Base-by-base conservation (phyloP, 202 grass and related monocot genomes). In the Elaeis oleifera region DNA sequence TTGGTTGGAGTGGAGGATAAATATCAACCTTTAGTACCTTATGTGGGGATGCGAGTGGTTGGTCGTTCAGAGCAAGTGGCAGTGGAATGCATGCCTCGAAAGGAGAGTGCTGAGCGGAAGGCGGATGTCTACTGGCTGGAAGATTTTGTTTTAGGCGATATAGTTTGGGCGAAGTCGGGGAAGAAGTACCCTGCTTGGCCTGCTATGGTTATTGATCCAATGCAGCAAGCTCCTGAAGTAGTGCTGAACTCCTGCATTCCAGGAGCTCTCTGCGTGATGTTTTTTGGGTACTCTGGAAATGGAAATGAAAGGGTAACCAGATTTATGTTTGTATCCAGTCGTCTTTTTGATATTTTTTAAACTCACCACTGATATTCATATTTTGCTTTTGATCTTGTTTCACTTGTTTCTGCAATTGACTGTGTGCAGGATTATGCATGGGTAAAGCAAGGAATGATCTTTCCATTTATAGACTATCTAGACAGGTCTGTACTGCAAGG, bases 181-280 rank as follows among this genome's bases (percentile, higher is more conserved):
- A 99, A 89, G 84, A 83, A 88, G 66, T 75, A 66, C 59, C 82
- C 83, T 0, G 77, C 83, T 0, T 99, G 94, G 94, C 94, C 94
- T 0, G 94, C 85, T 1, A 56, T 99, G 23, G 85, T 94, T n/a
- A 89, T 94, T 44, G 85, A 99, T 67, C 85, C 94, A 4, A 50
- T 84, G 56, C 52, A 25, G 59, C 84, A 89, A 3, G 88, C 88
- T 0, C 88, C 94, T 0, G 82, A 77, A 23, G 72, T 79, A 16
- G 94, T 99, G 39, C 75, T 94, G 4, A 92, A 89, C 69, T 90
- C 85, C 18, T 94, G 88, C 23, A 39, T 94, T 6, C 80, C 94
- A 1, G 80, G 82, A 0, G 85, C 94, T 4, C 59, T 84, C 50
- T 99, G 88, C n/a, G 82, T 99, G 58, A 94, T 94, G 94, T 99